phyloP scores from a whole-genome alignment of 768 basidiomycete genomes.

The Lentinula sp. region DNA sequence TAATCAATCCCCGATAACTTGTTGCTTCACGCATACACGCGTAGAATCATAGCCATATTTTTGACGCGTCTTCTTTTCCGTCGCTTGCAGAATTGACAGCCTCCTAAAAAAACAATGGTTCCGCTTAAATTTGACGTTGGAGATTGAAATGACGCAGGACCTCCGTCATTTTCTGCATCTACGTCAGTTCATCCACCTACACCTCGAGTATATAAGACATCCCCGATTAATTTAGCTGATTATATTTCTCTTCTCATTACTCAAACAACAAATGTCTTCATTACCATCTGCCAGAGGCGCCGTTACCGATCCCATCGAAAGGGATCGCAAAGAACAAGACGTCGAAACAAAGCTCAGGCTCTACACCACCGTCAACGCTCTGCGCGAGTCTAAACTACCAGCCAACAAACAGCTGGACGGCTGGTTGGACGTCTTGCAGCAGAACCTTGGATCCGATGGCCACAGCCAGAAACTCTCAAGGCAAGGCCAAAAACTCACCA shows the following conservation, averaged over 20 bases:
- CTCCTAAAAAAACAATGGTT: neutral
- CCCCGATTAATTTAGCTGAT: neutral
- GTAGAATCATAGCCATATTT: neutral
- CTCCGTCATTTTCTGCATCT: neutral
- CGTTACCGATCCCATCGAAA: conserved; percentile 66
- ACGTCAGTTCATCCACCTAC: conserved; percentile 12
- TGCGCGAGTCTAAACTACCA: conserved; percentile 74
- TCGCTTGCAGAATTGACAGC: neutral
- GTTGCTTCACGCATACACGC: no score
- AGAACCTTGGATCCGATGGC: conserved; percentile 2
- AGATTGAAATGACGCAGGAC: neutral
- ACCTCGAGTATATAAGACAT: neutral
- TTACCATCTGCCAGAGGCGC: conserved; percentile 29
- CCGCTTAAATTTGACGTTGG: neutral
- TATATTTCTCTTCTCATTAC: neutral
- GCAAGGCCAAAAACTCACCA: conserved; percentile 71
- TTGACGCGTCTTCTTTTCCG: neutral
- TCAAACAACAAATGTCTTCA: neutral
- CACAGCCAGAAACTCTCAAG: conserved; percentile 55
- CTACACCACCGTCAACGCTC: conserved; percentile 77
- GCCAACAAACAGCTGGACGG: conserved; percentile 76
- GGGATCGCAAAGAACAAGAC: conserved; percentile 57
- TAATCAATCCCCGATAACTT: no score
- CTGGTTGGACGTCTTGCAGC: conserved; percentile 34
- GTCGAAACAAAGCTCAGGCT: conserved; percentile 80